phyloP scores from a whole-genome alignment of 441 rosid genomes.

The Pelargonium australe region DNA sequence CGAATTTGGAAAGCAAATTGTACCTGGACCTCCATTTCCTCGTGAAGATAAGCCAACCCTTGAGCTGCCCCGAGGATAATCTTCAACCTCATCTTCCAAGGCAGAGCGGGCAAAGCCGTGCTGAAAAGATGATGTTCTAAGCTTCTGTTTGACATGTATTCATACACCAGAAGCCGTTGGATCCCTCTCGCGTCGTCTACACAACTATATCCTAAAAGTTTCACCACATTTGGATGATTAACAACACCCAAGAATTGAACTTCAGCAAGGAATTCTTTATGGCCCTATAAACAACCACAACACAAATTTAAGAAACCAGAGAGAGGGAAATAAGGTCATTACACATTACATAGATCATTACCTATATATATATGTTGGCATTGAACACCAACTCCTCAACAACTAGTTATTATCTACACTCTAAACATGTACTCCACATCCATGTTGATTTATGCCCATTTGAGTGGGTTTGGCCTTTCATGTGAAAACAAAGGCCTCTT shows the following conservation, averaged over 20 bases:
- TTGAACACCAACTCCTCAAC: no score
- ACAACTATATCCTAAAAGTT: constrained; percentile 58
- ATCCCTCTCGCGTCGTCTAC: constrained; percentile 81
- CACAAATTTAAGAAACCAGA: not conserved
- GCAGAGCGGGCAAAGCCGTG: constrained; percentile 41
- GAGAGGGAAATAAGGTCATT: no score
- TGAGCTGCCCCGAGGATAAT: constrained; percentile 89
- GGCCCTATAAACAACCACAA: constrained; percentile 40
- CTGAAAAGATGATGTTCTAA: constrained; percentile 45
- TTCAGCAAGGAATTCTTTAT: constrained; percentile 69
- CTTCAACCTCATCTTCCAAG: constrained; percentile 73
- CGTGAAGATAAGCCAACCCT: constrained; percentile 75
- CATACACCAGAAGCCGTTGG: constrained; percentile 62
- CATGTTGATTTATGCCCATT: no score
- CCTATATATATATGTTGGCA: no score
- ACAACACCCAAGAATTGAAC: constrained; percentile 60
- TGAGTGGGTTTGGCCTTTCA: no score
- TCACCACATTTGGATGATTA: constrained; percentile 62
- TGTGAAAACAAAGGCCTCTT: no score
- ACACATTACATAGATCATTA: no score
- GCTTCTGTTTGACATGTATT: constrained; percentile 56
- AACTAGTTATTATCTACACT: not conserved
- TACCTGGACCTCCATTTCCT: constrained; percentile 82
- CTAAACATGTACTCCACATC: not conserved
- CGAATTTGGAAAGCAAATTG: not conserved